Evolutionary conservation across 1,284 basidiomycete species (phyloP), one percentile per base, ranked within the genome.

Genomic region (Sutorius eximius): DNA sequence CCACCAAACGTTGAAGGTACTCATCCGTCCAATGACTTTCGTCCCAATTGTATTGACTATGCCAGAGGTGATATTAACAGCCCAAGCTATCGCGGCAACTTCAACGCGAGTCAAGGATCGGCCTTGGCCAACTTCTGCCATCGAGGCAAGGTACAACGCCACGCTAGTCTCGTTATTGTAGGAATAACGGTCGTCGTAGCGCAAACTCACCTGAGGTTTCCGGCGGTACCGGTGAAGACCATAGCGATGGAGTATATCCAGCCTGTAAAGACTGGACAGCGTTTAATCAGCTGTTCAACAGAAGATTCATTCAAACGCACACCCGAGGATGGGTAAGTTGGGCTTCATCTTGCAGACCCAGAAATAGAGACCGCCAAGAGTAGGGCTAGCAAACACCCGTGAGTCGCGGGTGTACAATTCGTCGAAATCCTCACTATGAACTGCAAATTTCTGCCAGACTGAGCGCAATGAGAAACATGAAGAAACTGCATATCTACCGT

Each of bases 341-440:
- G 81, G 80, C 60, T 82, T 82, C 81, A 84, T 81, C 62, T 77
- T 81, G 71, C 79, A 82, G n/a, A 82, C 82, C 81, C 82, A 83
- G 61, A 83, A 83, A 64, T 83, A 84, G 37, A 83, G 66, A 3
- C 81, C 82, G 18, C 82, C 82, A 74, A 82, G 77, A 2, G 82
- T 81, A 1, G 81, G 79, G 56, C 78, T 82, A 38, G 34, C 8
- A 4, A 49, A 44, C 44, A 32, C 29, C 16, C 13, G 43, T 49
- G 49, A 61, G 44, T 51, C 41, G 36, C 16, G 27, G 18, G 27
- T 18, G 33, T 16, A 27, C n/a, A 3, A 20, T 5, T 22, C 20
- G 36, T 29, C 41, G 5, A 45, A 56, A 50, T 43, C 3, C 80
- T 65, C 58, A 82, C 81, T 81, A 83, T 43, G 82, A 78, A 54